A percentile compares a stretch with the other conserved stretches of the same genome.
These are phyloP conservation scores for Colletotrichum agaves DNA, from an alignment of 2,329 filamentous ascomycete genomes.

Conservation along the genomic window DNA sequence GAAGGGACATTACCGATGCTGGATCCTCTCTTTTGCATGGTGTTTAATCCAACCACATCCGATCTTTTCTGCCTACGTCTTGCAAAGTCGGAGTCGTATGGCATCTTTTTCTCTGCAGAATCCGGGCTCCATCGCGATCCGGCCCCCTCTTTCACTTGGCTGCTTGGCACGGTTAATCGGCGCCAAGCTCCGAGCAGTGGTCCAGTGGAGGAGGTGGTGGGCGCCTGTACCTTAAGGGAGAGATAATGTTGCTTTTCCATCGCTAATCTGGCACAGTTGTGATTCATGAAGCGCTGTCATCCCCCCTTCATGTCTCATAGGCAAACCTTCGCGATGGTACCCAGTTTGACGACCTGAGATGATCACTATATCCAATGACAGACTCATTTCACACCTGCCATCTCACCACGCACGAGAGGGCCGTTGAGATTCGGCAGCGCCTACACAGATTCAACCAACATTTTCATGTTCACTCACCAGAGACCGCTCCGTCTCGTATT, in stretches of 20 bases:
- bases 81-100: background rate
- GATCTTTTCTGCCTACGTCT: conserved; percentile 19
- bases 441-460: background rate
- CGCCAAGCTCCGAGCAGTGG: conserved; percentile 16
- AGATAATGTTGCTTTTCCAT: conserved; percentile 15
- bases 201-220: too few species aligned
- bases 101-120: background rate
- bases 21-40: conserved; percentile 5
- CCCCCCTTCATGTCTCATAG: background rate
- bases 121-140: background rate
- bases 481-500: conserved; percentile 2
- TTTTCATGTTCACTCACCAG: too few species aligned
- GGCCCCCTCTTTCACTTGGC: background rate
- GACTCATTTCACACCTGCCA: background rate
- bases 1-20: background rate
- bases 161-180: conserved; percentile 2
- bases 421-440: background rate
- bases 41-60: conserved; percentile 9
- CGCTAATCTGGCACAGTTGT: conserved; percentile 16
- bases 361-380: background rate
- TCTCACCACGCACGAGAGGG: background rate
- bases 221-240: conserved; percentile 8
- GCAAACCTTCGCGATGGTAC: background rate
- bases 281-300: conserved; percentile 13
- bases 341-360: background rate